Base-by-base conservation (phyloP, 352 stramenopile genomes). In the Phytophthora podocarpi region DNA sequence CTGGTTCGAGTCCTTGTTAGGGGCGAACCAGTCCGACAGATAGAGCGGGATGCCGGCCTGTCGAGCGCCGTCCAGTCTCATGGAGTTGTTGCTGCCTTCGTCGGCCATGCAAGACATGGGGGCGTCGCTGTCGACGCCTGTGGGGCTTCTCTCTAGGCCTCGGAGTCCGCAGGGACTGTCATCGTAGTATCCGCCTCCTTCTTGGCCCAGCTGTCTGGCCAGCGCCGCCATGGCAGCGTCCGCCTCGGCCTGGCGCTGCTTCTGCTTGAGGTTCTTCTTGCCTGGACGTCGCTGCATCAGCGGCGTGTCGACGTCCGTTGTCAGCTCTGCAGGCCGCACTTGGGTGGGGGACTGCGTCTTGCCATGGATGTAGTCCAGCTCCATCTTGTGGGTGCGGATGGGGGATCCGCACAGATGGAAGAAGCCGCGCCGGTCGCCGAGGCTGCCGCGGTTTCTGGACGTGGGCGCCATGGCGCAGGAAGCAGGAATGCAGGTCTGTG, bases 371-470 rank as follows among this genome's bases (percentile, higher is more conserved):
- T 77, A 73, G 43, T 86, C 64, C 34, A 84, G 72, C 36, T 71
- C 63, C 37, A 77, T 62, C 61, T 80, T 85, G 24, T 79, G 56
- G 8, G 80, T 88, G 28, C 84, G 84, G 59, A 93, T 93, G 18
- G 84, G 84, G 40, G 84, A 93, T n/a, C 84, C 84, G 47, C 80
- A 91, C 6, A 89, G 63, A 50, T 84, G 76, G 53, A 90, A 91
- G 61, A 93, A 93, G 42, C 70, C 49, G 56, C 68, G 62, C 24
- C 46, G 60, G 39, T 73, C 58, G 42, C 67, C 60, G 28, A 70
- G 26, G 51, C 56, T 63, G 39, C 57, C 30, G 30, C 68, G 40
- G 27, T 50, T 52, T 67, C 65, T 59, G 26, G 57, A 64, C 56
- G 59, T 46, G 28, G 53, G 58, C 16, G 64, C 60, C 61, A 67